These are phyloP conservation scores for Tolypocladium nubicola DNA, from an alignment of 2,329 filamentous ascomycete species.

Conservation along the genomic window DNA sequence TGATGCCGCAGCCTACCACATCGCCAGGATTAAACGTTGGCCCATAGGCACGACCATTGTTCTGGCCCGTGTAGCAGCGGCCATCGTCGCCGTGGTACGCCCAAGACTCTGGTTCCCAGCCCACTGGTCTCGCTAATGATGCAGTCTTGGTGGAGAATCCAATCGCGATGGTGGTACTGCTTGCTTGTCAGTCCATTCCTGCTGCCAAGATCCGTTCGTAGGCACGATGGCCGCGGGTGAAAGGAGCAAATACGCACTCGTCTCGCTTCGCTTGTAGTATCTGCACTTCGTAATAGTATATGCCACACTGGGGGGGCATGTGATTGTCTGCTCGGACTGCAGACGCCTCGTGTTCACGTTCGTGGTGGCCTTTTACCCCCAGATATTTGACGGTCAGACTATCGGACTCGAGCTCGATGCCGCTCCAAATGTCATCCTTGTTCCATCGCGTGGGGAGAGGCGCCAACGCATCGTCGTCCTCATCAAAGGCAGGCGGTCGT, in stretches of 20 bases:
- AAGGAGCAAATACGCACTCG: slow-evolving; percentile 34
- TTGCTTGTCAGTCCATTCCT: slow-evolving; percentile 2
- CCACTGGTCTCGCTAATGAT: slow-evolving; percentile 44
- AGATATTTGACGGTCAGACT: slow-evolving; percentile 61
- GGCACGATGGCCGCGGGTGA: neutral
- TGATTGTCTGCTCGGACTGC: slow-evolving; percentile 73
- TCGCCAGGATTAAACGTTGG: slow-evolving; percentile 45
- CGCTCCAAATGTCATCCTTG: slow-evolving; percentile 60
- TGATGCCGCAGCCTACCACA: slow-evolving; percentile 54
- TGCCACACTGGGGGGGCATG: slow-evolving; percentile 81
- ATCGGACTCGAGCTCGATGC: slow-evolving; percentile 64
- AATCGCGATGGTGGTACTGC: slow-evolving; percentile 49
- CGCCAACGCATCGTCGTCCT: slow-evolving; percentile 48
- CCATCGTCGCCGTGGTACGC: slow-evolving; percentile 62
- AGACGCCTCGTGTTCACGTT: slow-evolving; percentile 63
- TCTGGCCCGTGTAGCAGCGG: slow-evolving; percentile 46
- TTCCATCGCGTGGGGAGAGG: slow-evolving; percentile 79
- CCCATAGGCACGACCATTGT: slow-evolving; percentile 46
- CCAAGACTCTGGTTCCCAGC: slow-evolving; percentile 60
- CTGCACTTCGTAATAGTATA: slow-evolving; percentile 83
- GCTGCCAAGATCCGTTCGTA: too few species aligned
- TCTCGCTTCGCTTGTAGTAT: slow-evolving; percentile 40
- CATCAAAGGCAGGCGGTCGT: slow-evolving; percentile 49
- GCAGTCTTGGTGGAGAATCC: slow-evolving; percentile 49
- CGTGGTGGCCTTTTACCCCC: slow-evolving; percentile 32